Conservation (phyloP, 169 alveolate genomes). For the Plasmodium gallinaceum region DNA sequence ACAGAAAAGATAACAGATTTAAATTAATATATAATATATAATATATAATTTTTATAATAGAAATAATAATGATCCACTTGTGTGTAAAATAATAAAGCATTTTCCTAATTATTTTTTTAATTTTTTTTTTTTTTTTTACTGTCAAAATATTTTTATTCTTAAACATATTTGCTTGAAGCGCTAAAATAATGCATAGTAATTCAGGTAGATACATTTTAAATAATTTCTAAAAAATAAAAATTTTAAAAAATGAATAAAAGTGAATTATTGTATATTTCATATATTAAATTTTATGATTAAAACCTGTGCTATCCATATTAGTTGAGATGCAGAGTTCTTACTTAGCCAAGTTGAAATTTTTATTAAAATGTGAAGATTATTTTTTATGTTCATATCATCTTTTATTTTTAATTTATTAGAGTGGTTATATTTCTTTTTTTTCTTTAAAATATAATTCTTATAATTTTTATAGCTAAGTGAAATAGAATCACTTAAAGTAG, state of each 20-base stretch:
- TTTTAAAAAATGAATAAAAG: background rate
- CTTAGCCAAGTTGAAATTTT: conserved; percentile 73
- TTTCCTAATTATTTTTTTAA: too few relatives aligned
- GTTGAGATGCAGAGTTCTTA: conserved; percentile 53
- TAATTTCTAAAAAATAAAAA: conserved; percentile 24
- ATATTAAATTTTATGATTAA: background rate
- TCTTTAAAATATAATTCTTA: background rate
- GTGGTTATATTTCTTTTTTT: conserved; percentile 11
- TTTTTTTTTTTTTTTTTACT: conserved; percentile 26
- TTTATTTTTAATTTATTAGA: background rate
- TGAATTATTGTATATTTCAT: background rate
- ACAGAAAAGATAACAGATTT: background rate
- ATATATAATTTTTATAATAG: background rate
- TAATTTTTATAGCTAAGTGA: background rate
- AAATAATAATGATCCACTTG: too few relatives aligned
- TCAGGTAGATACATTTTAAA: conserved; percentile 74
- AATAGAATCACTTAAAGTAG: background rate
- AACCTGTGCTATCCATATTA: conserved; percentile 69
- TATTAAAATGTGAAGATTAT: conserved; percentile 28
- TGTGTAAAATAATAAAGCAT: background rate
- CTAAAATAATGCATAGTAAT: conserved; percentile 43
- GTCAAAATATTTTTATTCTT: conserved; percentile 40
- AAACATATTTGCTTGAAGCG: conserved; percentile 70
- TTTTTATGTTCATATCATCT: conserved; percentile 9
- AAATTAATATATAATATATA: background rate